Evolutionary conservation across 1,139 yeast genomes (phyloP).

Genomic region (Groenewaldozyma auringiensis): DNA sequence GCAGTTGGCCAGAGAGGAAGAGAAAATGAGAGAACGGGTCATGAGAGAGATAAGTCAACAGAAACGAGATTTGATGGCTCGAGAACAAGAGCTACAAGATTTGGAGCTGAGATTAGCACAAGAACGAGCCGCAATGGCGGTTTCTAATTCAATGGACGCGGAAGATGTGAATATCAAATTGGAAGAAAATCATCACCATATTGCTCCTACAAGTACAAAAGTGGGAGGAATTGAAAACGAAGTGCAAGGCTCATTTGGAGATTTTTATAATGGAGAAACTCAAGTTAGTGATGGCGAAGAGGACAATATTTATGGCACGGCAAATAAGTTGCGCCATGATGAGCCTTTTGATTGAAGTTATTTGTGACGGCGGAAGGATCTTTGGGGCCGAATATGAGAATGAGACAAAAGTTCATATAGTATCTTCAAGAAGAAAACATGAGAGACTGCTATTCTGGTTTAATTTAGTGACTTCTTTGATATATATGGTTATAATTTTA

Average conservation of each 20-base stretch:
- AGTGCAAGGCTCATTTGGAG: neutral
- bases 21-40: slow-evolving; percentile 43
- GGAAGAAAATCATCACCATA: neutral
- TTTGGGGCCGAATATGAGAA: too few relatives aligned
- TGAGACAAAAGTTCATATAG: neutral
- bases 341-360: slow-evolving; percentile 5
- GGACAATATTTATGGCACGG: slow-evolving; percentile 1
- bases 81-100: slow-evolving; percentile 82
- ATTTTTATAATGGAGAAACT: neutral
- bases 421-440: neutral
- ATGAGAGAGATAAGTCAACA: slow-evolving; percentile 82
- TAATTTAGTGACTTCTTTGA: neutral
- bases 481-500: neutral
- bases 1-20: slow-evolving; percentile 27
- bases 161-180: neutral
- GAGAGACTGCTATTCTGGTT: neutral
- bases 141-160: neutral
- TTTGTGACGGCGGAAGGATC: too few relatives aligned
- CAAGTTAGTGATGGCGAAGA: slow-evolving; percentile 4
- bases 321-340: neutral
- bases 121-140: slow-evolving; percentile 14
- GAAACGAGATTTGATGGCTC: slow-evolving; percentile 73
- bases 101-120: slow-evolving; percentile 55
- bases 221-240: neutral
- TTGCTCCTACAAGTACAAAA: neutral